phyloP scores from a whole-genome alignment of 73 alveolate species.

The Tetrahymena elliotti region DNA sequence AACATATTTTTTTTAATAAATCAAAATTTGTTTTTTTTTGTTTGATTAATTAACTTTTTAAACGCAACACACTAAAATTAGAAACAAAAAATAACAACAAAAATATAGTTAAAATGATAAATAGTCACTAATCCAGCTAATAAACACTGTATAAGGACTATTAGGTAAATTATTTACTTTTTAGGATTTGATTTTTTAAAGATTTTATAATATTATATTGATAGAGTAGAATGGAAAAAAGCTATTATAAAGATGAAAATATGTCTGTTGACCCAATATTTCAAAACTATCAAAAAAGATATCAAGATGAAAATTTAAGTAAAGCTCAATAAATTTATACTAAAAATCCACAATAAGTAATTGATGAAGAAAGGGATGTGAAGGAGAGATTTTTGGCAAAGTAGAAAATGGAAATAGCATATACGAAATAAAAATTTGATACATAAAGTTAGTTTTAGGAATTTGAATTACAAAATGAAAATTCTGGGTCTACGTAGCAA shows the following conservation, averaged over 20 bases:
- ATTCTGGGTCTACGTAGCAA: neutral
- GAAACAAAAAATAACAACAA: neutral
- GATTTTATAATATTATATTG: neutral
- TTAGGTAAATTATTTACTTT: neutral
- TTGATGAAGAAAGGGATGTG: neutral
- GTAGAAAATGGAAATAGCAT: neutral
- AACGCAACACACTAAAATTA: neutral
- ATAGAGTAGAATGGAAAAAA: neutral
- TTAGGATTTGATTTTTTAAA: neutral
- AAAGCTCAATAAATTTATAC: neutral
- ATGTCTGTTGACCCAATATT: neutral
- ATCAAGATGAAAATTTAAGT: neutral
- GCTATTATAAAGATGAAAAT: neutral
- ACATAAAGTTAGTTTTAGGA: neutral
- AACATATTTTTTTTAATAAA: neutral
- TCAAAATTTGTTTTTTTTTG: neutral
- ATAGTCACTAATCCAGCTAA: neutral
- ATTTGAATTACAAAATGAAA: neutral
- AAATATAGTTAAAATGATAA: neutral
- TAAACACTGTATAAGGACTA: neutral
- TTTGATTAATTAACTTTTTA: neutral
- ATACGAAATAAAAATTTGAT: neutral
- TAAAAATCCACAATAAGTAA: neutral
- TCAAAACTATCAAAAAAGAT: neutral
- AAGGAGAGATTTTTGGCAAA: neutral